Evolutionary conservation across 1,284 basidiomycete genomes (phyloP), one percentile per base, ranked within the genome.

Genomic region (Moesziomyces globuligerus): DNA sequence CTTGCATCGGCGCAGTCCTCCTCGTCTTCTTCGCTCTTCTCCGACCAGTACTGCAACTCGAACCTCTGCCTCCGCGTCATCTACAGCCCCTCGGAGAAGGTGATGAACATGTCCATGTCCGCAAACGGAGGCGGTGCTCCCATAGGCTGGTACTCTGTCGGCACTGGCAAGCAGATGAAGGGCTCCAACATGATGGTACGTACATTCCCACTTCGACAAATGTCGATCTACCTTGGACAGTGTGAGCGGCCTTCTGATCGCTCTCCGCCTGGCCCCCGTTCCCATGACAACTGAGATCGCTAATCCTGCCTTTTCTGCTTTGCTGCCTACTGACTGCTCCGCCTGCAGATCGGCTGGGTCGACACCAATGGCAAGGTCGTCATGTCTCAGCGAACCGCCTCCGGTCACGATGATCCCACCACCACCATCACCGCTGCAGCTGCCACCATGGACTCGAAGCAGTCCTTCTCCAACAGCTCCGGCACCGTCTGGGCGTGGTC

Each of bases 331-430:
- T 36, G 18, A 10, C 17, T 17, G 26, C 26, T 3, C 18, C 36
- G 15, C 13, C 15, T n/a, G n/a, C 55, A 74, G 72, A 87, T 90
- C 42, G 86, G 87, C 81, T 90, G 89, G 89, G 83, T 86, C 7
- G 88, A 88, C 72, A 78, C 81, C 11, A 85, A 87, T 62, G 86
- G 86, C 8, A 81, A 84, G 2, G 83, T 88, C 40, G 88, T 87
- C 10, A 81, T 90, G 26, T 89, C 88, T 13, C 89, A 90, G 75
- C 85, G 89, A 28, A 86, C 89, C 0, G 86, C 89, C 48, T 23
- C 47, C 4, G 69, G 69, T 8, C 69, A 72, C 23, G 76, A 83
- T 0, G 83, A 85, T 84, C 89, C 89, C 2, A 85, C 77, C 20
- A 86, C 85, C 41, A 51, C 81, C 17, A 84, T 81, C 59, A 46